Conservation (phyloP, 345 rosid species). For the Salix purpurea region DNA sequence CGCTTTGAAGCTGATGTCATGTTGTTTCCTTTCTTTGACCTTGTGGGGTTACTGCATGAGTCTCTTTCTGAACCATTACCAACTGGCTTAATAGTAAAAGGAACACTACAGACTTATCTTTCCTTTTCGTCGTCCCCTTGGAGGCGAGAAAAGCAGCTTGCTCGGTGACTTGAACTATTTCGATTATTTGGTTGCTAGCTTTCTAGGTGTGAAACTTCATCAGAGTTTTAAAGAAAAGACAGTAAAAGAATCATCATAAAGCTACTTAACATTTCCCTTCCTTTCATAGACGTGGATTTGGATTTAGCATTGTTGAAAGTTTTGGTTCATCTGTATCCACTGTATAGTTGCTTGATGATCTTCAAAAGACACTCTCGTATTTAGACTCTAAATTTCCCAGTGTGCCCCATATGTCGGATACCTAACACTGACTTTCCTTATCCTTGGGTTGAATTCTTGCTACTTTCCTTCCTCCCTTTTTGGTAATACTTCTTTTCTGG, state of each 20-base stretch:
- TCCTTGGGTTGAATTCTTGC: background rate
- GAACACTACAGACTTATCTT: slow-evolving; percentile 16
- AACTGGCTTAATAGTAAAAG: slow-evolving; percentile 19
- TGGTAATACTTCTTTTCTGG: background rate
- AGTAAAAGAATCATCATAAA: slow-evolving; percentile 15
- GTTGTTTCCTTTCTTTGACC: slow-evolving; percentile 24
- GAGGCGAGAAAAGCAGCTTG: slow-evolving; percentile 18
- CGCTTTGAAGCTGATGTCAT: slow-evolving; percentile 23
- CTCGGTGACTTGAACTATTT: slow-evolving; percentile 20
- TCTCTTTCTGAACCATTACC: slow-evolving; percentile 32
- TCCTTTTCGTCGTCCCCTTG: slow-evolving; percentile 18
- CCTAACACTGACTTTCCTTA: slow-evolving; percentile 24
- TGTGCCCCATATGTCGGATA: slow-evolving; percentile 17
- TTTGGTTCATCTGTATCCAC: slow-evolving; percentile 16
- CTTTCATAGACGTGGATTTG: slow-evolving; percentile 10
- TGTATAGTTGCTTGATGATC: slow-evolving; percentile 14
- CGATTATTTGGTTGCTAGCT: slow-evolving; percentile 19
- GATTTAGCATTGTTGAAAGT: slow-evolving; percentile 4
- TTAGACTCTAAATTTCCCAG: slow-evolving; percentile 11
- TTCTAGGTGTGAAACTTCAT: slow-evolving; percentile 23
- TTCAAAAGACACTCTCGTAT: slow-evolving; percentile 12
- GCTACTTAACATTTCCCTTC: slow-evolving; percentile 18
- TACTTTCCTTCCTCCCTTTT: background rate
- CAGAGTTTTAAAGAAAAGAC: slow-evolving; percentile 18
- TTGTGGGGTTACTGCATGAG: slow-evolving; percentile 30